phyloP scores from a whole-genome alignment of 2,329 filamentous ascomycete species.

The Penicillium verrucosum region DNA sequence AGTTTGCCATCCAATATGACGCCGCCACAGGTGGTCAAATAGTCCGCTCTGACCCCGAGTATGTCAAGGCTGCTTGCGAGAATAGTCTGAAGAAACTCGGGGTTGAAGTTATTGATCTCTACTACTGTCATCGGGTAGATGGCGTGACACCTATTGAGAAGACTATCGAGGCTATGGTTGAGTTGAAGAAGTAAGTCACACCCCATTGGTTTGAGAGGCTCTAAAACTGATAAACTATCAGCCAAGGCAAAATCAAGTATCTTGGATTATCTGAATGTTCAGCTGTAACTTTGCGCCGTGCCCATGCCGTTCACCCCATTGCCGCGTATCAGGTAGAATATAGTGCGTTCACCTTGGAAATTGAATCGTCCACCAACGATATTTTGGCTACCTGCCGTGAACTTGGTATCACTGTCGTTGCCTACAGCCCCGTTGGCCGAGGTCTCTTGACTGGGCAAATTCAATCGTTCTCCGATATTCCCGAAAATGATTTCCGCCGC shows the following conservation, averaged over 20 bases:
- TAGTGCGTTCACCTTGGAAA: conserved; percentile 44
- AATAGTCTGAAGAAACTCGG: conserved; percentile 37
- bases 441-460: conserved; percentile 39
- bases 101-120: conserved; percentile 42
- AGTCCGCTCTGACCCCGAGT: conserved; percentile 38
- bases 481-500: conserved; percentile 47
- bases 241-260: conserved; percentile 49
- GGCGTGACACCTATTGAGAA: conserved; percentile 44
- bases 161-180: conserved; percentile 44
- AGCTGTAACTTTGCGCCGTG: conserved; percentile 46
- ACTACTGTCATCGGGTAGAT: conserved; percentile 47
- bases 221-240: not conserved
- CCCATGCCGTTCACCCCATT: conserved; percentile 45
- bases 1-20: conserved; percentile 31
- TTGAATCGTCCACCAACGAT: conserved; percentile 40
- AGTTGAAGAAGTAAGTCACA: conserved; percentile 38
- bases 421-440: conserved; percentile 42
- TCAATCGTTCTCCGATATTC: conserved; percentile 47
- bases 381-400: conserved; percentile 47
- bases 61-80: conserved; percentile 35
- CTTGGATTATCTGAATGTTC: conserved; percentile 48
- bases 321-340: conserved; percentile 50
- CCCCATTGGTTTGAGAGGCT: not conserved
- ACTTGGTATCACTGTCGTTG: conserved; percentile 45
- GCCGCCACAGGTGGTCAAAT: not conserved